Base-by-base conservation (phyloP, 805 yeast genomes). In the Metschnikowia santaceciliae region DNA sequence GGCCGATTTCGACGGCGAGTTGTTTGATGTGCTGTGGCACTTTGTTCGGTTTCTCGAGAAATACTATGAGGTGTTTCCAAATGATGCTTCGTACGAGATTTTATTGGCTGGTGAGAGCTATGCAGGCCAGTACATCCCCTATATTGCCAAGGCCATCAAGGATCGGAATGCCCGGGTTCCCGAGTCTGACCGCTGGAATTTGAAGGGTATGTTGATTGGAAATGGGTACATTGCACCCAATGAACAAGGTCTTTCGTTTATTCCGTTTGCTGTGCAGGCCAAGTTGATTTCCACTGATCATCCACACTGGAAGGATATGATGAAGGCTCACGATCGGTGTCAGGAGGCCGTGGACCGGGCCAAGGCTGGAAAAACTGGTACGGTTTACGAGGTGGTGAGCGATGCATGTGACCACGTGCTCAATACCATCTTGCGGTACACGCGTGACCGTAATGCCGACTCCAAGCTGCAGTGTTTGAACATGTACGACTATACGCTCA, bases 101-200 rank as follows among this genome's bases (percentile, higher is more conserved):
- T 81, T 83, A 56, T 67, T 94, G 33, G 96, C 96, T 0, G 99
- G 99, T 32, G 99, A 94, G 71, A 88, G 96, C 57, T 94, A 86
- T 69, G 98, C 98, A 1, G 99, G 99, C 19, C 97, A 94, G 65
- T 94, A 90, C 64, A 87, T 94, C 48, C 98, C 99, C 0, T 88
- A 86, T 66, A 80, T 91, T 53, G 95, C 92, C 0, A 72, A 79
- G 36, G 82, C 80, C 1, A 74, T 92, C 4, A 58, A 81, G 44
- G 69, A 75, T 2, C 69, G 78, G 36, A 80, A 84, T 61, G 57
- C 61, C 10, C 47, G 54, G 6, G 47, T 57, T 14, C 34, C 41
- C 2, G 58, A 56, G 6, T 52, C 50, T 5, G 47, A 39, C 13
- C 33, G 43, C 5, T 69, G 70, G 17, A 73, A 83, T 49, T 65